Evolutionary conservation across 1,139 yeast genomes (phyloP).

Genomic region (Scheffersomyces stambukii): DNA sequence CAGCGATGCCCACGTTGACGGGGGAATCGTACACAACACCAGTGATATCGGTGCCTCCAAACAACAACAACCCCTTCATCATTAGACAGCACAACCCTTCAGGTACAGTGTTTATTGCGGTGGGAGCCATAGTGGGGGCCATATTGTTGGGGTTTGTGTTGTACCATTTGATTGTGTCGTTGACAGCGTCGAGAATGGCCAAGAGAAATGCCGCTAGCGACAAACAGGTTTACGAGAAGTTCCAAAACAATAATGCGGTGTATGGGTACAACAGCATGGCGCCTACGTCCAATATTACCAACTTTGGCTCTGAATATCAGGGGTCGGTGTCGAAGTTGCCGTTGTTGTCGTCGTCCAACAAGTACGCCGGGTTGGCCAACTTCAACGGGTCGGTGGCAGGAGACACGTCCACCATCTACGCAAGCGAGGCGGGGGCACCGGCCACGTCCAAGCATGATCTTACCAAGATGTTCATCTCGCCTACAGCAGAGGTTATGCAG

Average conservation of each 20-base stretch:
- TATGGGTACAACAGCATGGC: slow-evolving; percentile 23
- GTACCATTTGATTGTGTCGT: slow-evolving; percentile 34
- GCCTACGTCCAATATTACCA: slow-evolving; percentile 17
- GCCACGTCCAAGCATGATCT: slow-evolving; percentile 39
- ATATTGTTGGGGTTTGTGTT: slow-evolving; percentile 42
- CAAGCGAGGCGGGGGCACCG: slow-evolving; percentile 28
- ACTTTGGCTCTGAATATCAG: slow-evolving; percentile 17
- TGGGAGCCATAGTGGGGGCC: slow-evolving; percentile 65
- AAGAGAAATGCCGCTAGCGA: slow-evolving; percentile 30
- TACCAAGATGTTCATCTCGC: slow-evolving; percentile 65
- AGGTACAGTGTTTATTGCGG: slow-evolving; percentile 79
- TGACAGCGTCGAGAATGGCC: slow-evolving; percentile 37
- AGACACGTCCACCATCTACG: slow-evolving; percentile 37
- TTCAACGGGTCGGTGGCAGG: slow-evolving; percentile 24
- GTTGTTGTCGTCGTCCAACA: slow-evolving; percentile 20
- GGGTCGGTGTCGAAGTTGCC: slow-evolving; percentile 34
- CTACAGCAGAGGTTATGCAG: slow-evolving; percentile 71
- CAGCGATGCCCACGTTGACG: slow-evolving; percentile 14
- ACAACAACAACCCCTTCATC: slow-evolving; percentile 58
- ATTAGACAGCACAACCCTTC: slow-evolving; percentile 47
- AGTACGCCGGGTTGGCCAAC: slow-evolving; percentile 9
- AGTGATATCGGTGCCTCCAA: slow-evolving; percentile 59
- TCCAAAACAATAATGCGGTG: slow-evolving; percentile 33
- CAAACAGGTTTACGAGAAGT: slow-evolving; percentile 34
- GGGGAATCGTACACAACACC: slow-evolving; percentile 43